Conservation (phyloP, 2,329 filamentous ascomycete genomes). For the Gnomoniopsis sp. region DNA sequence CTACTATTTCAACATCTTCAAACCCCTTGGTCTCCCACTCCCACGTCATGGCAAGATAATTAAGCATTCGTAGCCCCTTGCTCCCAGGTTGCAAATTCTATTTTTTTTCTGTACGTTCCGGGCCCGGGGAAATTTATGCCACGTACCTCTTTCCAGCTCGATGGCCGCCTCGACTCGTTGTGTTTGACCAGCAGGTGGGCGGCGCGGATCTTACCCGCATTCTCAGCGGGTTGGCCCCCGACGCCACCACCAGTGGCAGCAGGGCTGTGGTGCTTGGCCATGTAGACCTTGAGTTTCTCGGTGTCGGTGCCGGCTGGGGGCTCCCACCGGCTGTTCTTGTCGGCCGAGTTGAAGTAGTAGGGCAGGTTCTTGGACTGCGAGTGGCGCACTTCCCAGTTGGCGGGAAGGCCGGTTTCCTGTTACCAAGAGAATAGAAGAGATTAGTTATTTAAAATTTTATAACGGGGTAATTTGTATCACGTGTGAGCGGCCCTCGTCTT, state of each 20-base stretch:
- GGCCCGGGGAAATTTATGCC: too few species aligned
- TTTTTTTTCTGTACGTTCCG: too few species aligned
- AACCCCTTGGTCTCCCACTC: too few species aligned
- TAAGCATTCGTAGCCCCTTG: too few species aligned
- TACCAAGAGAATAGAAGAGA: background rate
- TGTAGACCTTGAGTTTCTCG: constrained; percentile 89
- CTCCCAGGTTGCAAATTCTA: too few species aligned
- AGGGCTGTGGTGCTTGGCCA: constrained; percentile 80
- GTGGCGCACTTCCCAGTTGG: constrained; percentile 92
- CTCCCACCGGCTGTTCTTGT: constrained; percentile 93
- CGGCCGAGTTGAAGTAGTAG: constrained; percentile 92
- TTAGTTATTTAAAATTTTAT: too few species aligned
- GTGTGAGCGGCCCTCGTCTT: too few species aligned
- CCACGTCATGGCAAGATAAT: too few species aligned
- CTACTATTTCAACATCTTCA: too few species aligned
- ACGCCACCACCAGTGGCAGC: constrained; percentile 37
- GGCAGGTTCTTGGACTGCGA: constrained; percentile 98
- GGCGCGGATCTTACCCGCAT: constrained; percentile 78
- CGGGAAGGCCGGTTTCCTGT: constrained; percentile 76
- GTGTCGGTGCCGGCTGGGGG: constrained; percentile 84
- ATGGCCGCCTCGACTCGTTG: constrained; percentile 78
- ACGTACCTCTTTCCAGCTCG: constrained; percentile 80
- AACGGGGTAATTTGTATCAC: too few species aligned
- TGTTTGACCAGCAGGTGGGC: constrained; percentile 96
- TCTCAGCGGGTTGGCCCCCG: background rate